Evolutionary conservation across 768 basidiomycete species (phyloP).

Genomic region (Sarcodon sp.): DNA sequence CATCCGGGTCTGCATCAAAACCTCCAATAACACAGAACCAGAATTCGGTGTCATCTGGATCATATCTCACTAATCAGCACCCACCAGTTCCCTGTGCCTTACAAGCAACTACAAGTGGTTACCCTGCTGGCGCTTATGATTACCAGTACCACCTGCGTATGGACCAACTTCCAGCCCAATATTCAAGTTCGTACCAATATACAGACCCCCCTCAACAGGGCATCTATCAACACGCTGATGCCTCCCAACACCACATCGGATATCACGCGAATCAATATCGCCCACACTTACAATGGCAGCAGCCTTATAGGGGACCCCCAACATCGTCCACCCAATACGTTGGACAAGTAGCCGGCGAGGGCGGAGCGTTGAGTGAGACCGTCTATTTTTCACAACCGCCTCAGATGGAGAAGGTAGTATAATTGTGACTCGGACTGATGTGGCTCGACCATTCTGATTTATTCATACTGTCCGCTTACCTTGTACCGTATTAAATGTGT

Average conservation of each 20-base stretch:
- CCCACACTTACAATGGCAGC: constrained; percentile 21
- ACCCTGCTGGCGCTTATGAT: neutral
- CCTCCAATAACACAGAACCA: too few species aligned
- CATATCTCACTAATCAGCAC: neutral
- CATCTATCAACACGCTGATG: neutral
- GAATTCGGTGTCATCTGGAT: neutral
- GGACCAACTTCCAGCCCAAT: neutral
- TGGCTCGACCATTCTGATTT: too few species aligned
- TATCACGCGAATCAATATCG: constrained; percentile 13
- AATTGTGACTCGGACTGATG: too few species aligned
- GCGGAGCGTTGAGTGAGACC: too few species aligned
- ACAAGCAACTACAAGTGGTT: neutral
- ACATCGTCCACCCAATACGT: neutral
- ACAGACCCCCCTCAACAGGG: neutral
- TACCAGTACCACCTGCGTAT: neutral
- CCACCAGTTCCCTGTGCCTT: neutral
- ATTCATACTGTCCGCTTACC: too few species aligned
- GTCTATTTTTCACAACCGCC: too few species aligned
- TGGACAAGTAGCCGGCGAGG: too few species aligned
- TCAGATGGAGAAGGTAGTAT: too few species aligned
- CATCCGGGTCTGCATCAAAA: too few species aligned
- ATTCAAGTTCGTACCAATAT: neutral
- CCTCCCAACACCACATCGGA: constrained; percentile 1
- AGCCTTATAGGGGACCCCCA: constrained; percentile 18
- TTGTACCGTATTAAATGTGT: too few species aligned